Percentiles rank a stretch among this genome's conserved stretches.
These are phyloP conservation scores for Syzygium grande DNA, from an alignment of 345 rosid species.

Conservation along the genomic window DNA sequence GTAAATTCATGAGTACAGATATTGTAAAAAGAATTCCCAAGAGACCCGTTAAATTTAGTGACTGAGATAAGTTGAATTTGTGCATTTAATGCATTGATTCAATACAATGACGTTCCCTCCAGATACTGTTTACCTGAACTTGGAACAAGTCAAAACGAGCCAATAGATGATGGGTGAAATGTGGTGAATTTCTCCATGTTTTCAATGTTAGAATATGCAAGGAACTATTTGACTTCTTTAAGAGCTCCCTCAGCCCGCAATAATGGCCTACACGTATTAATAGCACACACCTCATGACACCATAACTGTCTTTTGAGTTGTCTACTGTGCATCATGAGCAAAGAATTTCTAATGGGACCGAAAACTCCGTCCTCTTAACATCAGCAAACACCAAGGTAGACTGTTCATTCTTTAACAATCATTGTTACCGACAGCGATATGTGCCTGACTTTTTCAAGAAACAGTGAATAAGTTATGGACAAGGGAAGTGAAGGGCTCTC, in stretches of 20 bases:
- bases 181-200: background rate
- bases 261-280: background rate
- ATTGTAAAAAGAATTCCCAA: background rate
- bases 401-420: conserved; percentile 1
- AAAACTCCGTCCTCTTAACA: background rate
- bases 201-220: background rate
- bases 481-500: background rate
- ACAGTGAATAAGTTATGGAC: background rate
- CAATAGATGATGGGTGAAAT: background rate
- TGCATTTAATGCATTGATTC: background rate
- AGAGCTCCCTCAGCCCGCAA: background rate
- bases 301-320: background rate
- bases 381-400: background rate
- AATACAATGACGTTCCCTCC: background rate
- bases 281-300: background rate
- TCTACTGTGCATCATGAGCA: background rate
- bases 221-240: background rate
- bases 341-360: background rate
- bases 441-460: background rate
- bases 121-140: background rate
- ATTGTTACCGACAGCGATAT: background rate
- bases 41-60: background rate
- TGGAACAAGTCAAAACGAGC: background rate
- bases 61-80: background rate
- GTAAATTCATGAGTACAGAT: background rate